These are phyloP conservation scores for Ricinus communis DNA, from an alignment of 345 rosid genomes.

Conservation along the genomic window DNA sequence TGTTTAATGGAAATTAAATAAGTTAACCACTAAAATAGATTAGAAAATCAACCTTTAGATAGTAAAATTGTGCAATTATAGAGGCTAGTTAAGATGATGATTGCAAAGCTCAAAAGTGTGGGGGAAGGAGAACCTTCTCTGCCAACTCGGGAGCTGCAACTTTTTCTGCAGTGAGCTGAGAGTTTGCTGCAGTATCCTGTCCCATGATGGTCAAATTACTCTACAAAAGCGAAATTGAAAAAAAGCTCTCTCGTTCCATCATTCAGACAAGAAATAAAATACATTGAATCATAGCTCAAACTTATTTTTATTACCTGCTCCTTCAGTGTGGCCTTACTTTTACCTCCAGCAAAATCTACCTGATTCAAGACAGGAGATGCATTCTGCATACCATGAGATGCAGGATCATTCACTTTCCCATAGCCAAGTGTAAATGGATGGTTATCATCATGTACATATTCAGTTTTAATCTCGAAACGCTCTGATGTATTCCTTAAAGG, in stretches of 20 bases:
- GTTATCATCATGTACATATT: slow-evolving; percentile 37
- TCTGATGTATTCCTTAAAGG: slow-evolving; percentile 37
- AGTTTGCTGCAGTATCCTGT: slow-evolving; percentile 26
- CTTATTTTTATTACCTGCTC: slow-evolving; percentile 56
- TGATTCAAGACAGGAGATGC: slow-evolving; percentile 24
- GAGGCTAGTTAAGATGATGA: slow-evolving; percentile 3
- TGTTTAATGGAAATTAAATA: slow-evolving; percentile 22
- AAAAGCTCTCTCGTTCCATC: neutral
- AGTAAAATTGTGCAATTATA: neutral
- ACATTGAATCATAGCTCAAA: neutral
- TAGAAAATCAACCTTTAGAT: neutral
- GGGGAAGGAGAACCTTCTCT: slow-evolving; percentile 35
- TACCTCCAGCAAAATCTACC: slow-evolving; percentile 38
- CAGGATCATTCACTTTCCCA: slow-evolving; percentile 40
- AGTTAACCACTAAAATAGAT: neutral
- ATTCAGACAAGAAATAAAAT: slow-evolving; percentile 15
- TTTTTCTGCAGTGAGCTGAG: slow-evolving; percentile 30
- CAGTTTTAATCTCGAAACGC: slow-evolving; percentile 41
- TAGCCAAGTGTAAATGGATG: slow-evolving; percentile 32
- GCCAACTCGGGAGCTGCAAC: slow-evolving; percentile 19
- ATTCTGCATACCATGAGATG: slow-evolving; percentile 43
- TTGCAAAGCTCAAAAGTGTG: neutral
- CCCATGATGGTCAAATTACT: slow-evolving; percentile 23
- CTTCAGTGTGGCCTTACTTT: slow-evolving; percentile 27
- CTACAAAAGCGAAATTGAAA: slow-evolving; percentile 33